Base-by-base conservation (phyloP, 2,329 filamentous ascomycete species). In the Penicillium sp. region DNA sequence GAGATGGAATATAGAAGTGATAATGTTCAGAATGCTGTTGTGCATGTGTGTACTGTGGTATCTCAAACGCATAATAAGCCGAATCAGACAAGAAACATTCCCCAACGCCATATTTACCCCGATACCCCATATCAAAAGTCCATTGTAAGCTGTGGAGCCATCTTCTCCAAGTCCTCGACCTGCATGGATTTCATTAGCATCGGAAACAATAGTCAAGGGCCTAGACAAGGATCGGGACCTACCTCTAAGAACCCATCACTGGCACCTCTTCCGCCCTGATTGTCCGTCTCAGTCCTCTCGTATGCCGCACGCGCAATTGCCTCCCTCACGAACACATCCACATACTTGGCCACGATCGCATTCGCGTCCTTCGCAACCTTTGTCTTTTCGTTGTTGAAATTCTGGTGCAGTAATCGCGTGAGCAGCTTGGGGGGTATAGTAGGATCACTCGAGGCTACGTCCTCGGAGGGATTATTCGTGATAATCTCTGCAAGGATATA, bases 291-390 rank as follows among this genome's bases (percentile, higher is more conserved):
- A 33, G 70, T 78, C 67, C 87, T 86, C 77, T 90, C 88, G 52
- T 85, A 84, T 8, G 86, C 84, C 32, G 90, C 86, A 66, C 93
- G 76, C 13, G 91, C 90, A 68, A 97, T 85, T 1, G 91, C 90
- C 75, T 97, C 93, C 55, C 89, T 82, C 46, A 96, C 88, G 74
- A 97, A 97, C 0, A 93, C 84, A 71, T 97, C 91, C 72, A 97
- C 82, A 69, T 97, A 97, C 74, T 88, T 91, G 12, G 85, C 88
- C 52, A 92, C 82, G 1, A 91, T 83, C 6, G 77, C 80, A 68
- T 92, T 90, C 3, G 91, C 91, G 65, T 91, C 89, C 62, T 84
- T 86, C 7, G 86, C 86, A 58, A 96, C 85, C 60, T 87, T 81
- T 20, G 88, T 92, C 49, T 82, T 81, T 42, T 88, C 82, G 61